Base-by-base conservation (phyloP, 2,329 filamentous ascomycete species). In the Nemania sp. region DNA sequence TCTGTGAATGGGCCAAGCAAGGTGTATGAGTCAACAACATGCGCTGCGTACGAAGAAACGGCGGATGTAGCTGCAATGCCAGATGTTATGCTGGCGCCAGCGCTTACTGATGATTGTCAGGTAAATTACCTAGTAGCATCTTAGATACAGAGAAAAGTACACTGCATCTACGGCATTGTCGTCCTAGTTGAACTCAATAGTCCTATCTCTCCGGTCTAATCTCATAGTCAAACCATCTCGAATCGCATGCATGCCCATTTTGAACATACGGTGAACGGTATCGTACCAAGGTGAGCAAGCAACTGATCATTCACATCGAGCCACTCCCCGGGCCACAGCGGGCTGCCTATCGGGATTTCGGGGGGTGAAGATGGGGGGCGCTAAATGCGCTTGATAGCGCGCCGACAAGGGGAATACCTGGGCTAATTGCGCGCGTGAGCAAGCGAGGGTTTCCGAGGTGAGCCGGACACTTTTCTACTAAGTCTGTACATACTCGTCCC, bases 41-140 rank as follows among this genome's bases (percentile, higher is more conserved):
- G 29, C 32, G 55, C 49, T 41, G 22, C 32, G 26, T 29, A 62
- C 53, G 29, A 56, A 35, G 47, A 47, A 52, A 27, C 20, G 15
- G 54, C 27, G 11, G 22, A 18, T 13, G 38, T 29, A 27, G 26
- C 24, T 47, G 35, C 11, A 47, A n/a, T 55, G 35, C 35, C 52
- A 41, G 27, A 67, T 56, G 26, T 8, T 51, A n/a, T 38, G 65
- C 61, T 68, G 56, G 66, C 61, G 56, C 66, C 65, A 60, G 61
- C 51, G 41, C 43, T 54, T 35, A 32, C 51, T 20, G 51, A 26
- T 45, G 47, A 51, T 27, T 51, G 18, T 15, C 20, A 51, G 47
- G 22, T n/a, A 18, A 8, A n/a, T 4, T 45, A 8, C 18, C 41
- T 20, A 18, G 38, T 41, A 41, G 41, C 10, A 18, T 20, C 41